These are phyloP conservation scores for Alternaria arborescens DNA, from an alignment of 2,329 filamentous ascomycete genomes.

Conservation along the genomic window DNA sequence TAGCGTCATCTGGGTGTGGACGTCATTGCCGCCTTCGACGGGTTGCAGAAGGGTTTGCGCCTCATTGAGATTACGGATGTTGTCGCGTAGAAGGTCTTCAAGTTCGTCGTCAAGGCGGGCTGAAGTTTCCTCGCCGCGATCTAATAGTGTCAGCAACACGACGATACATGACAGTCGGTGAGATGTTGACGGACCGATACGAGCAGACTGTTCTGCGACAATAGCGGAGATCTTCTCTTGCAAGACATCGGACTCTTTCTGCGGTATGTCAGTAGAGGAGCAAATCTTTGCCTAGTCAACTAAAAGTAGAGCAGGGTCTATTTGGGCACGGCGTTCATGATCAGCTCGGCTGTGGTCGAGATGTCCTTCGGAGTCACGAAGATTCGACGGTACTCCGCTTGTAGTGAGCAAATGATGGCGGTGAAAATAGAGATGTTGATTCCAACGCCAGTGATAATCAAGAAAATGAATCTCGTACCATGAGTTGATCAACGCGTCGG, in stretches of 20 bases:
- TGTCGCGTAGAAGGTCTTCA: slow-evolving; percentile 57
- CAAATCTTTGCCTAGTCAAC: not conserved
- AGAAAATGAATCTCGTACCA: slow-evolving; percentile 49
- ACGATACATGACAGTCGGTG: not conserved
- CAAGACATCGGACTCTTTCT: slow-evolving; percentile 45
- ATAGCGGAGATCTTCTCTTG: slow-evolving; percentile 45
- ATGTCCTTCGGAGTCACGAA: slow-evolving; percentile 4
- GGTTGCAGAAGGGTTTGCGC: slow-evolving; percentile 55
- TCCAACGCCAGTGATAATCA: not conserved
- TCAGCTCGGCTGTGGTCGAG: not conserved
- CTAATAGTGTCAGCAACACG: slow-evolving; percentile 30
- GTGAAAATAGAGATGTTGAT: not conserved
- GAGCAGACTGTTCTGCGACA: slow-evolving; percentile 39
- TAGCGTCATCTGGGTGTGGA: slow-evolving; percentile 55
- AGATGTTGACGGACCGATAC: slow-evolving; percentile 32
- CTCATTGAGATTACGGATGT: slow-evolving; percentile 59
- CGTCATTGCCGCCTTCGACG: slow-evolving; percentile 52
- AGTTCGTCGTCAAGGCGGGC: slow-evolving; percentile 56
- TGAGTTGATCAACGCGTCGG: slow-evolving; percentile 56
- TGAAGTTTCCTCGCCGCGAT: slow-evolving; percentile 47
- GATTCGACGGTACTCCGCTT: slow-evolving; percentile 5
- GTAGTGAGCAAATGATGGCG: slow-evolving; percentile 3
- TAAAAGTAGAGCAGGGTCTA: not conserved
- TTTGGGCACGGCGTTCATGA: not conserved
- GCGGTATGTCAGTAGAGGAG: slow-evolving; percentile 10